Evolutionary conservation across 2,329 filamentous ascomycete genomes (phyloP).

Genomic region (Fusarium poae): DNA sequence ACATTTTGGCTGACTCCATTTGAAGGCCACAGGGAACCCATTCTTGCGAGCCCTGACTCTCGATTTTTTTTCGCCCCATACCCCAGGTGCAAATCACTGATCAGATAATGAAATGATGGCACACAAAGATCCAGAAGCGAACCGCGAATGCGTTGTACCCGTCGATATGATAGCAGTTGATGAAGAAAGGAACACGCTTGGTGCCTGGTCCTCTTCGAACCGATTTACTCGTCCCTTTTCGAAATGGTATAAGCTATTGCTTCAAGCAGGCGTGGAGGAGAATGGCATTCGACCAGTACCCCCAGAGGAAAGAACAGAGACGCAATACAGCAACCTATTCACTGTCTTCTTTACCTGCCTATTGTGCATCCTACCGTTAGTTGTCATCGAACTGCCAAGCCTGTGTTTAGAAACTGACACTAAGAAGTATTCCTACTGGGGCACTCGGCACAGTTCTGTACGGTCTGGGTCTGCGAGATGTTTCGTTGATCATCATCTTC

Average conservation of each 20-base stretch:
- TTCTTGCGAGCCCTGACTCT: background rate
- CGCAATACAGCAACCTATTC: slow-evolving; percentile 67
- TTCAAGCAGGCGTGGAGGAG: slow-evolving; percentile 63
- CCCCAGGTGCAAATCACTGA: background rate
- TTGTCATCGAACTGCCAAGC: slow-evolving; percentile 16
- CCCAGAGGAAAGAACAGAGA: slow-evolving; percentile 65
- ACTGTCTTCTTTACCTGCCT: slow-evolving; percentile 72
- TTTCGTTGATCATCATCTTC: slow-evolving; percentile 70
- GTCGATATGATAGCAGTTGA: background rate
- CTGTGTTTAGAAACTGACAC: slow-evolving; percentile 8
- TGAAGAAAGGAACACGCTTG: slow-evolving; percentile 12
- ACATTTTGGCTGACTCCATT: background rate
- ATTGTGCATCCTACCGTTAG: slow-evolving; percentile 69
- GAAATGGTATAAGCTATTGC: slow-evolving; percentile 58
- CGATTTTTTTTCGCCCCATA: background rate
- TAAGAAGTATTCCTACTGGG: slow-evolving; percentile 66
- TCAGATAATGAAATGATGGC: background rate
- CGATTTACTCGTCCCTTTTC: slow-evolving; percentile 48
- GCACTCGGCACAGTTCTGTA: slow-evolving; percentile 68
- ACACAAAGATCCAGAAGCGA: slow-evolving; percentile 32
- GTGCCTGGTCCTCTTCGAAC: slow-evolving; percentile 52
- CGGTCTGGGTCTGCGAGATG: slow-evolving; percentile 67
- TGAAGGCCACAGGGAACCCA: background rate
- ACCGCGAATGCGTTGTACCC: background rate
- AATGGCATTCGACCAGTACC: slow-evolving; percentile 70